Evolutionary conservation across 2,329 filamentous ascomycete genomes (phyloP), one percentile per base, ranked within the genome.

Genomic region (Aureobasidium sp.): DNA sequence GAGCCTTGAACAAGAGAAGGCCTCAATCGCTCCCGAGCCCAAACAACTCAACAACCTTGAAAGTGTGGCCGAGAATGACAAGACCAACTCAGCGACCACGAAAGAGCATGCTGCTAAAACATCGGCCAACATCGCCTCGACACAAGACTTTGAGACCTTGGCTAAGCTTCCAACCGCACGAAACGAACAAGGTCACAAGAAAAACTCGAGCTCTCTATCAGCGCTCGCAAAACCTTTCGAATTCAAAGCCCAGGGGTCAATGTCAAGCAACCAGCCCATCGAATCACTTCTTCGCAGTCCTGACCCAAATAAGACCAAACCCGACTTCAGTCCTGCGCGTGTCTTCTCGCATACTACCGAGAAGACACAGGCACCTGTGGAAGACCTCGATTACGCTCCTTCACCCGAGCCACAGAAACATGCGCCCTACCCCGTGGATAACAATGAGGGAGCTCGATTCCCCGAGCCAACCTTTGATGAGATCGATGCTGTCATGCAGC

Each of bases 401-500:
- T 62, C 62, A n/a, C 57, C 61, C 12, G 72, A 73, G 61, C 67
- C 68, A 27, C 67, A 70, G 24, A 71, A 70, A 63, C 70, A 70
- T 35, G 65, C 66, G 17, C 68, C 69, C 7, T 75, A 74, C 58
- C 67, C 73, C 19, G 71, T 74, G 39, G 73, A 70, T 59, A 67
- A 72, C 27, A 44, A 58, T 72, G 73, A 53, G 69, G 74, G 31
- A 65, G 69, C 47, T 62, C 70, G 60, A 69, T 68, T 33, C 68
- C 57, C 65, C 4, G 72, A 78, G 56, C 76, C 78, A 37, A 79
- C 86, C 0, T 90, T 90, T 68, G 87, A 93, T 67, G 91, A 97
- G 70, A 92, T 97, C 69, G 92, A 97, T 76, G 90, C 88, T 48
- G 86, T 97, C 58, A 96, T 97, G 91, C 85, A 87, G 66, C 88